Conservation (phyloP, 192 early-diverging fungal genomes). For the Radiomyces spectabilis region DNA sequence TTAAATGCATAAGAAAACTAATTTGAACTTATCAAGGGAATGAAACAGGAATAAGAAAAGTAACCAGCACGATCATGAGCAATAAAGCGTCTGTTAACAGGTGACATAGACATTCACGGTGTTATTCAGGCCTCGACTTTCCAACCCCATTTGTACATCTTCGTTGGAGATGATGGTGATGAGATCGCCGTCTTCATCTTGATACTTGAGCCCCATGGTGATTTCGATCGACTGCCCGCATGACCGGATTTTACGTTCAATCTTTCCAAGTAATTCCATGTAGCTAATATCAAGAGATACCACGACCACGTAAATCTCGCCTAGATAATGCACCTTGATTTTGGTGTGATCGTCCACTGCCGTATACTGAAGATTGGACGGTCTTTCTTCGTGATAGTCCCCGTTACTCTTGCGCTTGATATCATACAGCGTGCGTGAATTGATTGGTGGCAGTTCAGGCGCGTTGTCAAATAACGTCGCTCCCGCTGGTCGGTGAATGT, state of each 20-base stretch:
- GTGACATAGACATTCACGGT: constrained; percentile 48
- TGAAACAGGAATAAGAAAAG: too few relatives aligned
- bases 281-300: constrained; percentile 71
- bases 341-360: constrained; percentile 40
- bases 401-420: constrained; percentile 1
- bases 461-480: neutral
- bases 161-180: constrained; percentile 81
- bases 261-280: constrained; percentile 65
- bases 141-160: constrained; percentile 90
- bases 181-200: constrained; percentile 92
- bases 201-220: constrained; percentile 69
- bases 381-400: too few relatives aligned
- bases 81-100: constrained; percentile 12
- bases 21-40: too few relatives aligned
- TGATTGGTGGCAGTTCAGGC: constrained; percentile 3
- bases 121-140: constrained; percentile 42
- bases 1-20: too few relatives aligned
- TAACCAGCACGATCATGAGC: neutral
- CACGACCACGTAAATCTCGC: constrained; percentile 86
- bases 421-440: neutral
- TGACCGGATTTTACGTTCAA: constrained; percentile 85
- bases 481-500: constrained; percentile 40
- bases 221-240: constrained; percentile 53
- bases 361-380: too few relatives aligned
- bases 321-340: constrained; percentile 82